phyloP scores from a whole-genome alignment of 2,329 filamentous ascomycete species.

The Colletotrichum scovillei region DNA sequence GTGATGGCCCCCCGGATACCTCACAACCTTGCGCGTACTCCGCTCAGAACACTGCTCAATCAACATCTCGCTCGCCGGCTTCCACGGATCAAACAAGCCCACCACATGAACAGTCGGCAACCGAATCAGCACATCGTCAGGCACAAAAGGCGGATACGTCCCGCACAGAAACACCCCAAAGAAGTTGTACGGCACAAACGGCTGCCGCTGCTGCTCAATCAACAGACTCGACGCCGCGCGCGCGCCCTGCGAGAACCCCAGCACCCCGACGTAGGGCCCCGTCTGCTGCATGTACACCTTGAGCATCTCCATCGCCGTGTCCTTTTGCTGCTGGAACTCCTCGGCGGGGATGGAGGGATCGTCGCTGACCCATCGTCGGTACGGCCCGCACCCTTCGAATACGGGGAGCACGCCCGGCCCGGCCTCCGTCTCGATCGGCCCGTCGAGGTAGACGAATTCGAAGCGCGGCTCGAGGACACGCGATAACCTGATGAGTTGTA shows the following conservation, averaged over 20 bases:
- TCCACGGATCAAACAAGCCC: conserved; percentile 24
- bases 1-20: conserved; percentile 25
- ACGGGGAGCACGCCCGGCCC: conserved; percentile 29
- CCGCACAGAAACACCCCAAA: conserved; percentile 32
- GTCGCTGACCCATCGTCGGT: conserved; percentile 30
- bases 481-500: conserved; percentile 27
- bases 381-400: conserved; percentile 30
- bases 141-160: conserved; percentile 28
- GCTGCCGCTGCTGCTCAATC: conserved; percentile 30
- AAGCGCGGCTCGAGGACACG: conserved; percentile 18
- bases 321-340: conserved; percentile 25
- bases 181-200: conserved; percentile 4
- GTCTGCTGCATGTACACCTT: conserved; percentile 28
- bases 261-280: conserved; percentile 25
- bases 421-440: conserved; percentile 19
- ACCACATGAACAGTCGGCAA: conserved; percentile 26
- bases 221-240: conserved; percentile 27
- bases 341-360: conserved; percentile 20
- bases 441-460: conserved; percentile 26
- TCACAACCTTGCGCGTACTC: conserved; percentile 18
- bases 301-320: conserved; percentile 14
- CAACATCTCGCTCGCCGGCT: conserved; percentile 21
- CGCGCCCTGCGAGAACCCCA: conserved; percentile 31
- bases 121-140: conserved; percentile 12
- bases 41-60: conserved; percentile 11